Conservation (phyloP, 495 filamentous ascomycete species). For the Neurospora tetraspora region DNA sequence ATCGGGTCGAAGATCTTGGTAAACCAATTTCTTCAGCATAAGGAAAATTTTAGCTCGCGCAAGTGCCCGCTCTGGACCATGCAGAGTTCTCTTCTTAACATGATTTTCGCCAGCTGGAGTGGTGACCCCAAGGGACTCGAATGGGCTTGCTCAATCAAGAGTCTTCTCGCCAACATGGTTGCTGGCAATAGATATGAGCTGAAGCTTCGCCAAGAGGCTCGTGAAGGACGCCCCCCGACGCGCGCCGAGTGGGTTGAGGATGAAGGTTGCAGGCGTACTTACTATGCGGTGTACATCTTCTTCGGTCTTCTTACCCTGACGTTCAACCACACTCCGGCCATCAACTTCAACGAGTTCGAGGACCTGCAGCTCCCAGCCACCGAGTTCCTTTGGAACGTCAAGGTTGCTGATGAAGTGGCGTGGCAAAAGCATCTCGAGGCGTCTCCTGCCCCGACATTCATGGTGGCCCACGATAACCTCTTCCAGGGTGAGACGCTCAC, state of each 20-base stretch:
- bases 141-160: slow-evolving; percentile 98
- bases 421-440: slow-evolving; percentile 71
- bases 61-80: slow-evolving; percentile 98
- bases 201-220: slow-evolving; percentile 80
- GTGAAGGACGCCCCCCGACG: slow-evolving; percentile 64
- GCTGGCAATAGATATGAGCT: slow-evolving; percentile 94
- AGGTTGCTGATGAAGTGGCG: slow-evolving; percentile 62
- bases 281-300: slow-evolving; percentile 99
- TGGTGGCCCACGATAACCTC: slow-evolving; percentile 86
- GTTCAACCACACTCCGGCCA: slow-evolving; percentile 93
- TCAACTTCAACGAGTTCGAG: slow-evolving; percentile 97
- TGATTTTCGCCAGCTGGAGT: slow-evolving; percentile 99
- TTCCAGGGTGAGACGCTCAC: slow-evolving; percentile 86
- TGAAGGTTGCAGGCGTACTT: slow-evolving; percentile 91
- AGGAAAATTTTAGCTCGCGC: slow-evolving; percentile 96
- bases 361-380: slow-evolving; percentile 85
- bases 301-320: slow-evolving; percentile 92
- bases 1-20: slow-evolving; percentile 94
- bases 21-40: slow-evolving; percentile 93
- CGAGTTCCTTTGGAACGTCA: slow-evolving; percentile 89
- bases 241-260: slow-evolving; percentile 95
- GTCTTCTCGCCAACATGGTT: slow-evolving; percentile 95
- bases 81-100: slow-evolving; percentile 92
- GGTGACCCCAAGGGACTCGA: slow-evolving; percentile 95
- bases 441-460: slow-evolving; percentile 70